phyloP scores from a whole-genome alignment of 108 stramenopile species.

The Cylindrotheca closterium region DNA sequence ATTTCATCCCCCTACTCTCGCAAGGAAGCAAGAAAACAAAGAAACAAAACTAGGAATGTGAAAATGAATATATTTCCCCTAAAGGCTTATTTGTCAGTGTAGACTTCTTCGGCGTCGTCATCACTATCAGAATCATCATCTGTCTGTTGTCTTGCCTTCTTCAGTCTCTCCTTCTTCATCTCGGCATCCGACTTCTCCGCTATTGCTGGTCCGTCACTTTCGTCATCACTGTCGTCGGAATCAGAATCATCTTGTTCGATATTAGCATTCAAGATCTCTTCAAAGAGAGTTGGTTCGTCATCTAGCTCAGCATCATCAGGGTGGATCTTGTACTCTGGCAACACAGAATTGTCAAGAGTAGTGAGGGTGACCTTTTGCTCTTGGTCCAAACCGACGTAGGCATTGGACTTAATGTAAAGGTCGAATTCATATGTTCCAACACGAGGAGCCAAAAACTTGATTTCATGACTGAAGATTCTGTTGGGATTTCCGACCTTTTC shows the following conservation, averaged over 20 bases:
- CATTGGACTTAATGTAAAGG: slow-evolving; percentile 87
- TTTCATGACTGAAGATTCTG: slow-evolving; percentile 82
- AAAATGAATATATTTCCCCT: too few relatives aligned
- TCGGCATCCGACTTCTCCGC: slow-evolving; percentile 74
- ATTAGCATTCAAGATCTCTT: slow-evolving; percentile 92
- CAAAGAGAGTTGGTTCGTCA: slow-evolving; percentile 98
- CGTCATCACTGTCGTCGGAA: slow-evolving; percentile 77
- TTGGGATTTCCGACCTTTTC: slow-evolving; percentile 80
- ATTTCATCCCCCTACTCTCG: too few relatives aligned
- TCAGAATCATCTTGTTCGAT: slow-evolving; percentile 84
- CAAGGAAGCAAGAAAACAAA: too few relatives aligned
- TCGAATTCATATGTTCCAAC: slow-evolving; percentile 89
- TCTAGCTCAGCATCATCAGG: slow-evolving; percentile 97
- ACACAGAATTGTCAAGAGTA: slow-evolving; percentile 81
- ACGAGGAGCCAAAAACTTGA: slow-evolving; percentile 94
- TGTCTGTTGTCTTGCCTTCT: slow-evolving; percentile 76
- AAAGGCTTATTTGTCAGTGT: slow-evolving; percentile 45
- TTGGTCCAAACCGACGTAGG: slow-evolving; percentile 94
- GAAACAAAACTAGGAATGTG: too few relatives aligned
- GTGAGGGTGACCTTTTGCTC: slow-evolving; percentile 62
- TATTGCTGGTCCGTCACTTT: slow-evolving; percentile 56
- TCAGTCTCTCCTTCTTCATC: slow-evolving; percentile 79
- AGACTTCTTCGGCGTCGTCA: slow-evolving; percentile 84
- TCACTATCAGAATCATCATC: slow-evolving; percentile 73
- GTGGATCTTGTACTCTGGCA: slow-evolving; percentile 95